phyloP scores from a whole-genome alignment of 1,284 basidiomycete species.

The Dichomitus squalens region DNA sequence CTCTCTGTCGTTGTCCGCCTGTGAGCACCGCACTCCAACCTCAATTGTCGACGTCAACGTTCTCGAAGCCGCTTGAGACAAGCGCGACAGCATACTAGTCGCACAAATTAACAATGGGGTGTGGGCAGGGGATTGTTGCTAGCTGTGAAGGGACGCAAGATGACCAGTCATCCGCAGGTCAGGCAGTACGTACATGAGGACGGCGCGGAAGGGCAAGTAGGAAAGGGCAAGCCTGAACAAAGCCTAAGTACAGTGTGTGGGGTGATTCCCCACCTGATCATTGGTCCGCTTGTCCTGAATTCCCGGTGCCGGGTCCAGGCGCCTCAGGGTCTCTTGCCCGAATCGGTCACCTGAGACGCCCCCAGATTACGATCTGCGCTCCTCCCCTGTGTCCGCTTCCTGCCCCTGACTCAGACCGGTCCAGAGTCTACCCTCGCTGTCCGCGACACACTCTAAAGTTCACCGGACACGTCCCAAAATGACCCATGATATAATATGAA shows the following conservation, averaged over 20 bases:
- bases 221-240: neutral
- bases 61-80: slow-evolving; percentile 19
- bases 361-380: slow-evolving; percentile 26
- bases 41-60: slow-evolving; percentile 17
- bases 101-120: neutral
- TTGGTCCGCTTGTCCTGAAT: slow-evolving; percentile 14
- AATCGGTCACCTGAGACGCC: slow-evolving; percentile 8
- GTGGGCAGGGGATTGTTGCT: slow-evolving; percentile 2
- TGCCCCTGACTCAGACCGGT: neutral
- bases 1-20: slow-evolving; percentile 9
- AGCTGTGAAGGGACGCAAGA: slow-evolving; percentile 14
- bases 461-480: neutral
- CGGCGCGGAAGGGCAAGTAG: slow-evolving; percentile 11
- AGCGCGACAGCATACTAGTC: slow-evolving; percentile 15
- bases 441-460: neutral
- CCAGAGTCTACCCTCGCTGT: neutral
- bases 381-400: neutral
- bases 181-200: slow-evolving; percentile 20
- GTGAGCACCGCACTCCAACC: slow-evolving; percentile 11
- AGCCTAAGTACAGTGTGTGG: slow-evolving; percentile 1
- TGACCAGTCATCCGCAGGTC: slow-evolving; percentile 20
- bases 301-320: slow-evolving; percentile 14
- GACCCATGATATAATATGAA: neutral
- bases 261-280: slow-evolving; percentile 3
- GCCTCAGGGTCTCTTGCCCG: neutral